Evolutionary conservation across 768 basidiomycete species (phyloP).

Genomic region (Xerocomellus dryophilus): DNA sequence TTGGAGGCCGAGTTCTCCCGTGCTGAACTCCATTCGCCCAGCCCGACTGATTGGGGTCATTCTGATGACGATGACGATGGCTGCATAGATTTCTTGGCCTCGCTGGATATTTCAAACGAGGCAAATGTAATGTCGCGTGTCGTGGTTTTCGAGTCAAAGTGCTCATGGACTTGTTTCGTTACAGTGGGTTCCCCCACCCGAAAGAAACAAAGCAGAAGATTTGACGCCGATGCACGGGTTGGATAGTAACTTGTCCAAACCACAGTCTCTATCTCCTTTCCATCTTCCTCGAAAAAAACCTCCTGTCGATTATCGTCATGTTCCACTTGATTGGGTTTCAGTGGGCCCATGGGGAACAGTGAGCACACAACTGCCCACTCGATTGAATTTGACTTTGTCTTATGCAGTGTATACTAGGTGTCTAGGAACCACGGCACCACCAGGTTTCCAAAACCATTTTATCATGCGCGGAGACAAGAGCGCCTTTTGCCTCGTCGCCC

Average conservation of each 20-base stretch:
- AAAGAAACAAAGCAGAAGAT: slow-evolving; percentile 33
- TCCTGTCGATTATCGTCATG: slow-evolving; percentile 17
- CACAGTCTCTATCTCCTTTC: slow-evolving; percentile 1
- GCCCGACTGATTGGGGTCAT: background rate
- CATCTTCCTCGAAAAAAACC: slow-evolving; percentile 15
- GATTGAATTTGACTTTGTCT: background rate
- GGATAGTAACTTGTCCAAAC: background rate
- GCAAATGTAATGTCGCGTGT: slow-evolving; percentile 19
- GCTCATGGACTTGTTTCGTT: slow-evolving; percentile 4
- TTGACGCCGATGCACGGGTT: slow-evolving; percentile 18
- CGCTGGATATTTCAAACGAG: slow-evolving; percentile 33
- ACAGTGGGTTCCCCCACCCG: slow-evolving; percentile 28
- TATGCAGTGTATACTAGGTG: slow-evolving; percentile 8
- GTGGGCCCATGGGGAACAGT: slow-evolving; percentile 23
- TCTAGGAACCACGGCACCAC: slow-evolving; percentile 10
- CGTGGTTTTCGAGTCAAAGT: background rate
- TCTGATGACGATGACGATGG: slow-evolving; percentile 22
- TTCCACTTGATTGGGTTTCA: slow-evolving; percentile 19
- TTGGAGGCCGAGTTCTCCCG: slow-evolving; percentile 1
- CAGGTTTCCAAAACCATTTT: slow-evolving; percentile 23
- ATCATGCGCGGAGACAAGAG: slow-evolving; percentile 23
- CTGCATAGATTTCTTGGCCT: slow-evolving; percentile 21
- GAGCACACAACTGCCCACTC: background rate
- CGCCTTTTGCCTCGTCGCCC: slow-evolving; percentile 16
- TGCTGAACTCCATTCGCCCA: slow-evolving; percentile 4